Base-by-base conservation (phyloP, 2,329 filamentous ascomycete species). In the Simplicillium aogashimaense region DNA sequence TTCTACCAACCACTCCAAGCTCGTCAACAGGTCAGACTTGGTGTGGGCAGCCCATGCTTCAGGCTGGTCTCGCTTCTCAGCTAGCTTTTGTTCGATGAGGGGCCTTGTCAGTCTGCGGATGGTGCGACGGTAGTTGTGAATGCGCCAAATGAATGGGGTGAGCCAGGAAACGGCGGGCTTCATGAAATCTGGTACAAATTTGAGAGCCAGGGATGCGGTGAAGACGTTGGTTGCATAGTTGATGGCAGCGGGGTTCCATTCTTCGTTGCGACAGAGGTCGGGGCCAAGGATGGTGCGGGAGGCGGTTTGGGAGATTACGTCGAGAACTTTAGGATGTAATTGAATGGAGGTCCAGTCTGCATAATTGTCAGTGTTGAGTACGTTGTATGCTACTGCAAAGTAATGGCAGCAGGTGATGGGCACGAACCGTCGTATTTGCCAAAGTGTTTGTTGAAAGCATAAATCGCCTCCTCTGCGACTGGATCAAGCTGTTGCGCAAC, bases 401-500 rank as follows among this genome's bases (percentile, higher is more conserved):
- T n/a, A n/a, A n/a, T n/a, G n/a, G n/a, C n/a, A n/a, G n/a, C n/a
- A n/a, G n/a, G n/a, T n/a, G n/a, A n/a, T n/a, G n/a, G n/a, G 34
- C 29, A 28, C 35, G 5, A 8, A 36, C 35, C 35, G 8, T 25
- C 10, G 13, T 36, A 36, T 4, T 18, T 25, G 10, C 35, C 35
- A 28, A 36, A 36, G 17, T 36, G 35, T 16, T 25, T 36, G 35
- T 36, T 18, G 29, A 36, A 36, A 14, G 35, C 35, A 28, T 36
- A 36, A 4, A 25, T 25, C 3, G 35, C 35, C 17, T 36, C 35
- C 18, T 28, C 29, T 18, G 35, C 35, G 5, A 25, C 35, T 14
- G 35, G 35, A 25, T 36, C 35, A 28, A 36, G 25, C 35, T 36
- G 35, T 14, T 36, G 35, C 13, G 18, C 35, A 36, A 36, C 29